Base-by-base conservation (phyloP, 2,329 filamentous ascomycete species). In the Zymoseptoria pseudotritici region DNA sequence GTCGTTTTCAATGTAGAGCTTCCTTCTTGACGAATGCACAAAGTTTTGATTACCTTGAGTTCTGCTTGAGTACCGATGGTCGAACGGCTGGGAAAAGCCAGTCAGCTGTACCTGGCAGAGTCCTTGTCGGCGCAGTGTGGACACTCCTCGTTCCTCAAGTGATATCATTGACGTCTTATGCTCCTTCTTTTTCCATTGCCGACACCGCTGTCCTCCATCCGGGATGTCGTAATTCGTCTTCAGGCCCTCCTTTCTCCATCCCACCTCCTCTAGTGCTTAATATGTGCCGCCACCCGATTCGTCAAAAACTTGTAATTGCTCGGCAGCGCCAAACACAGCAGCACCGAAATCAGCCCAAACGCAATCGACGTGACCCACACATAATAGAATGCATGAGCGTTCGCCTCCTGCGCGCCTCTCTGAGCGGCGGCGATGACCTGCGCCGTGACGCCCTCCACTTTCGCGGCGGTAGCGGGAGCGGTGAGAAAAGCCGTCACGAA, bases 361-460 rank as follows among this genome's bases (percentile, higher is more conserved):
- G 62, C 53, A 52, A 64, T 62, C 11, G 58, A 59, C 6, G 57
- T 57, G n/a, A 63, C 59, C 61, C 63, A 65, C 9, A 65, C 63
- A 31, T 65, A 65, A 20, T 58, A 51, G 20, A 65, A 53, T 19
- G 60, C 63, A 24, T 61, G 58, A 22, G 58, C 53, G 50, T 61
- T 63, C 2, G 53, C 54, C 51, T 53, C 53, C n/a, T 55, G 57
- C 20, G 57, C 53, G 13, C 55, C 61, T 22, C 52, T 26, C 13
- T 29, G 50, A 11, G 63, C 63, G 17, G 61, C 63, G 2, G 46
- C 50, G 8, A 65, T 21, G 26, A 61, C 54, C 2, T 54, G 53
- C 11, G 58, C 53, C 20, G 63, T 63, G 13, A 59, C 63, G n/a
- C 58, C 59, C n/a, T 58, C 56, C 1, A 65, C 31, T 1, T 9